Percentiles rank a stretch among this genome's conserved stretches.
phyloP scores from a whole-genome alignment of 2,329 filamentous ascomycete species.

The Venturia effusa region DNA sequence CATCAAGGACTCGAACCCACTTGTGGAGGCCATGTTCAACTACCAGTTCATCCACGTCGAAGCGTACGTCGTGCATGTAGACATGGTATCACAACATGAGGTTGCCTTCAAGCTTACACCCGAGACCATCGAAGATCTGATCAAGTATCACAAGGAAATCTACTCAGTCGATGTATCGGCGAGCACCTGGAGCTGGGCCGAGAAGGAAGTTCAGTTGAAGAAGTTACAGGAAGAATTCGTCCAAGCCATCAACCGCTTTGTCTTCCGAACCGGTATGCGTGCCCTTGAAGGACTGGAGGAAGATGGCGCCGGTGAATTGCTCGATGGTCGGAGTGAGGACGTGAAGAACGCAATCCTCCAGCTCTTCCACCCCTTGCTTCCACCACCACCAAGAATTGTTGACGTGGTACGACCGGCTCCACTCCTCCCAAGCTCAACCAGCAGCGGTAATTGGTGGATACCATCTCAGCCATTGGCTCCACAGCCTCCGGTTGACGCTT shows the following conservation, averaged over 20 bases:
- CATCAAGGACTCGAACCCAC: constrained; percentile 67
- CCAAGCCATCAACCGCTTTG: constrained; percentile 93
- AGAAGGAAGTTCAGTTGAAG: constrained; percentile 93
- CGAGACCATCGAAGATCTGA: constrained; percentile 84
- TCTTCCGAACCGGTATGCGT: constrained; percentile 79
- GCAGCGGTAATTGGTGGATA: constrained; percentile 65
- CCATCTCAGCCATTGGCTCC: constrained; percentile 50
- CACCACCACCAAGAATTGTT: constrained; percentile 79
- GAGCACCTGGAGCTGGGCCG: constrained; percentile 86
- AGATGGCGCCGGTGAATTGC: constrained; percentile 85
- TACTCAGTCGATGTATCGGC: constrained; percentile 85
- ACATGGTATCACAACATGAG: constrained; percentile 96
- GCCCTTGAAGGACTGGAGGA: constrained; percentile 94
- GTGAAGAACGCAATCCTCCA: constrained; percentile 79
- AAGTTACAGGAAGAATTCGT: constrained; percentile 96
- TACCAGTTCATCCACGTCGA: constrained; percentile 89
- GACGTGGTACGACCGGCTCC: constrained; percentile 81
- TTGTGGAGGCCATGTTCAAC: constrained; percentile 82
- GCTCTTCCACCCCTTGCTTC: constrained; percentile 74
- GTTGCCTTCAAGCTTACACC: constrained; percentile 95
- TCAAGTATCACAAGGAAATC: constrained; percentile 93
- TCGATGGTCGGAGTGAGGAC: constrained; percentile 83
- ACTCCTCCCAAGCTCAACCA: constrained; percentile 70
- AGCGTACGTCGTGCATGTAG: constrained; percentile 96
- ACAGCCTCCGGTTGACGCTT: constrained; percentile 66